These are phyloP conservation scores for Aspergillus panamensis DNA, from an alignment of 495 filamentous ascomycete genomes.

Conservation along the genomic window DNA sequence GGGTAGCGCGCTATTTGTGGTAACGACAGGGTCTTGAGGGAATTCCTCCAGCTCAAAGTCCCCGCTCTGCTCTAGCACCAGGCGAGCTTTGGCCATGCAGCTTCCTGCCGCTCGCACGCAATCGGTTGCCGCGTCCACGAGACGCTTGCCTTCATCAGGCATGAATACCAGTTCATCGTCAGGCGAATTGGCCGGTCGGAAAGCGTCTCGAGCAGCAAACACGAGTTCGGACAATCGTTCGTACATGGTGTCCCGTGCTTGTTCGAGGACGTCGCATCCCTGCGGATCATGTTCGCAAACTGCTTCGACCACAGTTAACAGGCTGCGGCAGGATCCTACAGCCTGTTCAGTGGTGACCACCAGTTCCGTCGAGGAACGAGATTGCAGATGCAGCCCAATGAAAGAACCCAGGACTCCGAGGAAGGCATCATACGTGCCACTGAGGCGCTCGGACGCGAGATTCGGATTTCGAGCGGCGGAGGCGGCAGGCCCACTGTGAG, in stretches of 20 bases:
- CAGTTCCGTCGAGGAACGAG: constrained; percentile 80
- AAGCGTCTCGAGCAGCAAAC: constrained; percentile 71
- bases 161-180: constrained; percentile 72
- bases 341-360: constrained; percentile 73
- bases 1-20: constrained; percentile 20
- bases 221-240: constrained; percentile 74
- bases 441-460: constrained; percentile 65
- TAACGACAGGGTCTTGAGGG: constrained; percentile 40
- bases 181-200: constrained; percentile 56
- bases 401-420: constrained; percentile 86
- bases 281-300: constrained; percentile 73
- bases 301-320: constrained; percentile 78
- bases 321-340: constrained; percentile 70
- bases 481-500: constrained; percentile 47
- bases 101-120: constrained; percentile 90
- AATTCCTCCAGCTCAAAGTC: constrained; percentile 82
- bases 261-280: constrained; percentile 58
- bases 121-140: constrained; percentile 77
- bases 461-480: constrained; percentile 44
- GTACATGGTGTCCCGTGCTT: constrained; percentile 75
- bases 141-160: constrained; percentile 71
- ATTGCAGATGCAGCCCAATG: constrained; percentile 87
- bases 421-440: constrained; percentile 76
- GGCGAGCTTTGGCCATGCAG: constrained; percentile 79
- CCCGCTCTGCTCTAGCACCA: constrained; percentile 84